Base-by-base conservation (phyloP, 139 green algal genomes). In the Chlorella vulgaris region DNA sequence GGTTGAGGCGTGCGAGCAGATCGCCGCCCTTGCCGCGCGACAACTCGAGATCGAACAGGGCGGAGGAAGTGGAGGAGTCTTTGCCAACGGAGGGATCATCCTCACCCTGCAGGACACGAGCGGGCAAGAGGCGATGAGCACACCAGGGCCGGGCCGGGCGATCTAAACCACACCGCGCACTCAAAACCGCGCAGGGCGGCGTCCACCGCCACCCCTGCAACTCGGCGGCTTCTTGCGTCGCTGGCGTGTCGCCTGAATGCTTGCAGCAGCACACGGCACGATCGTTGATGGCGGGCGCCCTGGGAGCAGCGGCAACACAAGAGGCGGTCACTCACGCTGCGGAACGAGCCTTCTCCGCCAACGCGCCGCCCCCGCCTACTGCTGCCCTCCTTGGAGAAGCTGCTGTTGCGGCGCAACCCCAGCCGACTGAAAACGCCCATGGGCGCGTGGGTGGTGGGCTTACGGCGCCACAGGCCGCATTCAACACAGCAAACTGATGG, bases 31-130 rank as follows among this genome's bases (percentile, higher is more conserved):
- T 33, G 53, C 74, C 74, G 28, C 68, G 42, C 13, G 70, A 80
- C 10, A 87, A 78, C 31, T 87, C 83, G 38, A 87, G 63, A 60
- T 87, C 83, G 10, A 87, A 87, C 13, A 87, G 61, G 0, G 69
- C 77, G n/a, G 83, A 87, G 36, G 78, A 73, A 22, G 83, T 85
- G 69, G 70, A 83, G 36, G 83, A 87, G 62, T 87, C 62, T 29
- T 74, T 74, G 65, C 73, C 53, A 28, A n/a, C n/a, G 42, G 73
- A 79, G 36, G 58, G 51, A 5, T 79, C 73, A 36, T 79, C 73
- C 26, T 69, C 51, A 19, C 69, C 69, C 53, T 79, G 73, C 51
- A 53, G 53, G 3, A 31, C 29, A 22, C 4, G 50, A 51, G 33
- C 8, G 21, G 65, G 51, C 6, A 10, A 33, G 24, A 36, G 71